phyloP scores from a whole-genome alignment of 306 rosid genomes.

The Hippophae rhamnoides region DNA sequence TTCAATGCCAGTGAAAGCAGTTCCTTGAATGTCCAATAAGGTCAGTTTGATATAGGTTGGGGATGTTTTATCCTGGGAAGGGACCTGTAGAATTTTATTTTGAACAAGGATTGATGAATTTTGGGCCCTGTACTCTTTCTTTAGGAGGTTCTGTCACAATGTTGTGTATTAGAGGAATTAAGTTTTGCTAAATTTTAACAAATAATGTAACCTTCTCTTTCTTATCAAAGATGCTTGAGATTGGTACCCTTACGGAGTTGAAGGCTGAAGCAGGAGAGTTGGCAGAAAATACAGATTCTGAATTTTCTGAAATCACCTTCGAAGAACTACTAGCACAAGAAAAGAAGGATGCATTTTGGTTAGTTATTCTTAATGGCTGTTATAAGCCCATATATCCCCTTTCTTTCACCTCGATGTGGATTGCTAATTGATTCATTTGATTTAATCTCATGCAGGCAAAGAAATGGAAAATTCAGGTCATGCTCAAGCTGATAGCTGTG shows the following conservation, averaged over 20 bases:
- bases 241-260: conserved; percentile 48
- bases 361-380: conserved; percentile 19
- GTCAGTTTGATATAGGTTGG: no score
- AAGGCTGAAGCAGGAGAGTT: conserved; percentile 39
- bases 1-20: not conserved
- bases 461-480: conserved; percentile 51
- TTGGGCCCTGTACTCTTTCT: no score
- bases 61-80: no score
- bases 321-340: conserved; percentile 84
- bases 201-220: conserved; percentile 1
- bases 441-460: conserved; percentile 56
- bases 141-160: no score
- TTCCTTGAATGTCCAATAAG: not conserved
- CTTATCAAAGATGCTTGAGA: conserved; percentile 52
- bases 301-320: conserved; percentile 51
- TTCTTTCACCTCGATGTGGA: not conserved
- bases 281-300: conserved; percentile 35
- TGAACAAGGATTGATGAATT: no score
- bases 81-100: no score
- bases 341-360: conserved; percentile 95
- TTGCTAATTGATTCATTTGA: conserved; percentile 11
- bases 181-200: no score
- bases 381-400: not conserved
- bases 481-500: conserved; percentile 40
- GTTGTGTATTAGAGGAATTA: no score